Conservation (phyloP, 148 eudicot genomes). For the Diospyros lotus region DNA sequence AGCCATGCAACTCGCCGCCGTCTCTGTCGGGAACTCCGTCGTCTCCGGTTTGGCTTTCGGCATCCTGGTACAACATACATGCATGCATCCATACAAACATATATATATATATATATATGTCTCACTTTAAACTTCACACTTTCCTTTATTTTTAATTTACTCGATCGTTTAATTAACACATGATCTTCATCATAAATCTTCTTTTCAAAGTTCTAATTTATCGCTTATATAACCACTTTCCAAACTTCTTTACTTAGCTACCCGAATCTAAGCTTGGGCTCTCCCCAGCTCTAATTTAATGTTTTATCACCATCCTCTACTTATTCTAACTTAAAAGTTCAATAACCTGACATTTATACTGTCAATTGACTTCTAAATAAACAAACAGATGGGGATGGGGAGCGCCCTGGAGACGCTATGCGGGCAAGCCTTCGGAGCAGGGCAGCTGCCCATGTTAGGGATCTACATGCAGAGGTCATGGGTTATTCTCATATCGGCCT, state of each 20-base stretch:
- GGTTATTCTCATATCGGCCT: constrained; percentile 21
- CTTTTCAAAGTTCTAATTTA: not conserved
- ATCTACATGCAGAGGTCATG: constrained; percentile 35
- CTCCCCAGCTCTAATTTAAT: no score
- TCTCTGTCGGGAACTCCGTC: constrained; percentile 31
- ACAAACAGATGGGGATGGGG: constrained; percentile 32
- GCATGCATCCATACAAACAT: not conserved
- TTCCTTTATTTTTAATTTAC: not conserved
- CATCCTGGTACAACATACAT: constrained; percentile 17
- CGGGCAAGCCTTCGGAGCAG: constrained; percentile 35
- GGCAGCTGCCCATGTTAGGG: constrained; percentile 26
- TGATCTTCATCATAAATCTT: not conserved
- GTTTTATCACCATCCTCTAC: no score
- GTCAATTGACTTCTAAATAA: no score
- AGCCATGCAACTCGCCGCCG: constrained; percentile 30
- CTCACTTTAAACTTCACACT: not conserved
- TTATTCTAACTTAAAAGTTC: no score
- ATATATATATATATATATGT: not conserved
- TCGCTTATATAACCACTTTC: no score
- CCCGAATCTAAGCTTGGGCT: no score
- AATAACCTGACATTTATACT: no score
- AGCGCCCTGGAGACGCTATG: constrained; percentile 38
- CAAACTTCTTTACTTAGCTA: no score
- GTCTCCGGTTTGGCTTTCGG: constrained; percentile 29
- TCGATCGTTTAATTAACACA: not conserved